Percentiles rank a stretch among this genome's conserved stretches.
These are phyloP conservation scores for Hura crepitans DNA, from an alignment of 441 rosid genomes.

Conservation along the genomic window DNA sequence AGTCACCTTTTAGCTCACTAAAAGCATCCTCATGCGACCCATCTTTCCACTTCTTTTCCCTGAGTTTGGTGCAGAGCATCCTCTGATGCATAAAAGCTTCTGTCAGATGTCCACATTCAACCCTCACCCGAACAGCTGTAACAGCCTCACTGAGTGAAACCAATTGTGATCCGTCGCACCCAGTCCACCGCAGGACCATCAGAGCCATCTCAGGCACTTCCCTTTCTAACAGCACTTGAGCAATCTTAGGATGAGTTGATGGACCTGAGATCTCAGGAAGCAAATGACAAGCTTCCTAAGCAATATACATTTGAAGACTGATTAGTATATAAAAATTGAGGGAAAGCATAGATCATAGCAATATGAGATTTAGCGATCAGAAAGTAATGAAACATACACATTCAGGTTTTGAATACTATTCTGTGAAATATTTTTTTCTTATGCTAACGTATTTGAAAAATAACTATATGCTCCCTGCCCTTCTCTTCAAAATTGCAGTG, in stretches of 20 bases:
- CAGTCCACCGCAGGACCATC: constrained; percentile 87
- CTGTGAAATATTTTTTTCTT: not conserved
- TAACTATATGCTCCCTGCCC: not conserved
- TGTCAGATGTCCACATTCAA: constrained; percentile 83
- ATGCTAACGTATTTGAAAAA: not conserved
- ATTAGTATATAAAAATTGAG: constrained; percentile 27
- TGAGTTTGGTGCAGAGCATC: constrained; percentile 58
- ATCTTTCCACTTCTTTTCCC: constrained; percentile 52
- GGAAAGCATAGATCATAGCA: not conserved
- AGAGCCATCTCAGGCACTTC: constrained; percentile 70
- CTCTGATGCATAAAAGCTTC: constrained; percentile 91
- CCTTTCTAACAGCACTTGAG: constrained; percentile 85
- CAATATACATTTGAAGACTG: constrained; percentile 25
- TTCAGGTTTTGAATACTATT: not conserved
- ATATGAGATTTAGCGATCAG: not conserved
- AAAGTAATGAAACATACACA: too few species aligned
- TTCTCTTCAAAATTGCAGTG: not conserved
- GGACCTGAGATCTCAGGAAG: constrained; percentile 88
- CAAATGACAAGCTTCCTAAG: constrained; percentile 73
- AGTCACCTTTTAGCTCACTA: constrained; percentile 35
- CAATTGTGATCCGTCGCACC: constrained; percentile 62
- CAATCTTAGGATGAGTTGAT: constrained; percentile 78
- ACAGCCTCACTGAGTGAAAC: constrained; percentile 76
- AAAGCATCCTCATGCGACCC: constrained; percentile 34
- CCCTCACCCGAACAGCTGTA: constrained; percentile 73